phyloP scores from a whole-genome alignment of 371 early-diverging fungal species.

The Actinomucor elegans region DNA sequence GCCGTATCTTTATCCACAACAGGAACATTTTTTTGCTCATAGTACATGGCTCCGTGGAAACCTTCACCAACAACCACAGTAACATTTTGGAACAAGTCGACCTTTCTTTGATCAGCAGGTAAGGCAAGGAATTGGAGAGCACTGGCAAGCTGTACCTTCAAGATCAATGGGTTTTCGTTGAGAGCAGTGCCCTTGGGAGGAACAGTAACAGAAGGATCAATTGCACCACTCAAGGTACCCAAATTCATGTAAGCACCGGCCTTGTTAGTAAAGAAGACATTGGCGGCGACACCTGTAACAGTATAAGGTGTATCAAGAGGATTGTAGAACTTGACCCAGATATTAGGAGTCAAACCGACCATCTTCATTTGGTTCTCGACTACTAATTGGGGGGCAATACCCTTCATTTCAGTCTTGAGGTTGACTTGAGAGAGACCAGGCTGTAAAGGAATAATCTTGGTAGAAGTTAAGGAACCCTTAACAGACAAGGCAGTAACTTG shows the following conservation, averaged over 20 bases:
- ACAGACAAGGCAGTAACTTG: constrained; percentile 43
- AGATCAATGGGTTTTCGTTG: constrained; percentile 18
- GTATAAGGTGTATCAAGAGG: constrained; percentile 48
- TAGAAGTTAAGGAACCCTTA: constrained; percentile 39
- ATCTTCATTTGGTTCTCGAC: constrained; percentile 23
- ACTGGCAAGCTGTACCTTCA: constrained; percentile 15
- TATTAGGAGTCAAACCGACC: constrained; percentile 6
- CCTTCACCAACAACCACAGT: constrained; percentile 36
- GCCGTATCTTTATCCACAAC: constrained; percentile 9
- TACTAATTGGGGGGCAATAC: constrained; percentile 29
- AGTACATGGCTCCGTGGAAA: constrained; percentile 32
- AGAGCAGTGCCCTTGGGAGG: constrained; percentile 24
- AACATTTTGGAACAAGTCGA: constrained; percentile 37
- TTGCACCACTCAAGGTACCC: constrained; percentile 26
- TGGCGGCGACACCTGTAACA: constrained; percentile 18
- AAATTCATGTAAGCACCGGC: constrained; percentile 8
- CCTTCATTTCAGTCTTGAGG: constrained; percentile 44
- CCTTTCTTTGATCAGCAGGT: constrained; percentile 9
- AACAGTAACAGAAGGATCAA: constrained; percentile 31
- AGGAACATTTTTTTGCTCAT: constrained; percentile 35
- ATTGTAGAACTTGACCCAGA: constrained; percentile 44
- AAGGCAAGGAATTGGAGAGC: constrained; percentile 11
- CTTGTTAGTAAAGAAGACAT: neutral
- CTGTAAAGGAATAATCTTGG: constrained; percentile 41
- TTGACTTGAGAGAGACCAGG: constrained; percentile 41